Conservation (phyloP, 257 asterid species). For the Haberlea rhodopensis region DNA sequence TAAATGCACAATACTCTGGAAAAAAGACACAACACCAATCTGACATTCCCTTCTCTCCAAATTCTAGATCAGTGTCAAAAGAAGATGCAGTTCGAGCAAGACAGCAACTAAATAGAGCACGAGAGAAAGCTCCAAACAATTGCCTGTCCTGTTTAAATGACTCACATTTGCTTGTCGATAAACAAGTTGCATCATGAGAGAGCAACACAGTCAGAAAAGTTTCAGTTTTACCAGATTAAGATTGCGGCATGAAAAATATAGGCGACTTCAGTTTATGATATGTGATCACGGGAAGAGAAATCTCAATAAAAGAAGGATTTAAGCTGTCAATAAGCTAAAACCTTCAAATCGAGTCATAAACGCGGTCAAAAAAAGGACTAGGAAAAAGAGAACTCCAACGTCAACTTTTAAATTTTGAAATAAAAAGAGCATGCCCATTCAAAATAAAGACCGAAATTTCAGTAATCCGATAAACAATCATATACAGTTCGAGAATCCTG, state of each 20-base stretch:
- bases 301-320: background rate
- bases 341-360: constrained; percentile 11
- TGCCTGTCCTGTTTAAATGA: background rate
- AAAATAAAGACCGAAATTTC: constrained; percentile 15
- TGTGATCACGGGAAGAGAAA: constrained; percentile 16
- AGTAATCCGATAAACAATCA: constrained; percentile 14
- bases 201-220: background rate
- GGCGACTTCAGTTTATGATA: constrained; percentile 4
- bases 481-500: constrained; percentile 3
- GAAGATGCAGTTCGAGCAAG: background rate
- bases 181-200: background rate
- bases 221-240: background rate
- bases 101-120: background rate
- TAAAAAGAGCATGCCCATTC: background rate
- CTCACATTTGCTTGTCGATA: background rate
- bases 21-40: constrained; percentile 4
- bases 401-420: constrained; percentile 32
- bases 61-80: background rate
- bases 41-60: constrained; percentile 6
- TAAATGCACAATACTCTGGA: constrained; percentile 3
- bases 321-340: constrained; percentile 13
- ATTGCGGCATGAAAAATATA: background rate
- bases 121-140: background rate
- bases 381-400: constrained; percentile 1
- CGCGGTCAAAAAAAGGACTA: background rate